Conservation (phyloP, 2,329 filamentous ascomycete species). For the Plenodomus lindquistii region DNA sequence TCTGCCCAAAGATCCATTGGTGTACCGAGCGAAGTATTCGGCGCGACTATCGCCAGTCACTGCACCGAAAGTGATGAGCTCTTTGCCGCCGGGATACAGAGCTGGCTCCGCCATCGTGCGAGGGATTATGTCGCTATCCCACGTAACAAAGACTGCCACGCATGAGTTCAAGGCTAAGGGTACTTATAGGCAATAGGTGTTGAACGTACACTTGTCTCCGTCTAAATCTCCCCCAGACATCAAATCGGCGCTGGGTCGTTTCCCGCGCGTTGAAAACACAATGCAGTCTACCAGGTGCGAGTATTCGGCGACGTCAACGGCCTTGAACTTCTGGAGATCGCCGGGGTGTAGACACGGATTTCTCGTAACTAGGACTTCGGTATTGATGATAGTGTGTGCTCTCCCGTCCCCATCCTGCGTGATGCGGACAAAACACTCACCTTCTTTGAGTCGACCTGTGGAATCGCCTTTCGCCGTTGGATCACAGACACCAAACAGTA, state of each 20-base stretch:
- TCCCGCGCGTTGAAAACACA: constrained; percentile 46
- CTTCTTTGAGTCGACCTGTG: constrained; percentile 39
- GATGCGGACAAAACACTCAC: constrained; percentile 46
- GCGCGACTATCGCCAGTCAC: constrained; percentile 47
- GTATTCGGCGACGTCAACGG: constrained; percentile 42
- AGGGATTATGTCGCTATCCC: constrained; percentile 49
- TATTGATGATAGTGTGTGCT: constrained; percentile 39
- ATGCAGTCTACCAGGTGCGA: constrained; percentile 49
- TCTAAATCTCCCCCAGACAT: constrained; percentile 52
- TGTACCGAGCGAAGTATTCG: constrained; percentile 49
- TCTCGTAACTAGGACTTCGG: constrained; percentile 47
- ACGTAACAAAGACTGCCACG: constrained; percentile 46
- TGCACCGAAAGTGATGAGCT: constrained; percentile 41
- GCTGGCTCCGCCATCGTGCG: constrained; percentile 42
- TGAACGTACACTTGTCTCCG: constrained; percentile 46
- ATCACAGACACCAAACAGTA: constrained; percentile 49
- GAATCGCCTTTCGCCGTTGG: constrained; percentile 21
- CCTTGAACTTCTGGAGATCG: constrained; percentile 50
- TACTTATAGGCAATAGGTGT: neutral
- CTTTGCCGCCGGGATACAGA: constrained; percentile 46
- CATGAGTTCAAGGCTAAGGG: neutral
- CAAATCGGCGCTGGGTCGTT: constrained; percentile 46
- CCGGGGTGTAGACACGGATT: constrained; percentile 52
- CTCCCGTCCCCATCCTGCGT: constrained; percentile 44
- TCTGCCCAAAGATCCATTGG: constrained; percentile 44